Evolutionary conservation across 139 green algal species (phyloP), one percentile per base, ranked within the genome.

Genomic region (Chlamydomonas urium): DNA sequence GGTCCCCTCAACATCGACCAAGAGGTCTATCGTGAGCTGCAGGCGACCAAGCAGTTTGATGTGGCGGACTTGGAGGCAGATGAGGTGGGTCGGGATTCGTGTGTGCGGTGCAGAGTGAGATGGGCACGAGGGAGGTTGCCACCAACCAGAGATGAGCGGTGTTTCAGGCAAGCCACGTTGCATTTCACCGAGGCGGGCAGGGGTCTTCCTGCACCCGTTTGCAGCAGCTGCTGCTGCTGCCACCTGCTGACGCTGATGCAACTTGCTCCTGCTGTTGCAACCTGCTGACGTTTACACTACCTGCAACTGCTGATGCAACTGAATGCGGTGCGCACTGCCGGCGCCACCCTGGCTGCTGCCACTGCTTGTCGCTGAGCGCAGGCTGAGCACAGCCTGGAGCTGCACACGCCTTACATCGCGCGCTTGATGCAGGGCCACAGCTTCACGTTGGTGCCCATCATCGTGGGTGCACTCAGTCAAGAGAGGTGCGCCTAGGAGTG

Each of bases 321-420:
- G n/a, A n/a, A n/a, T n/a, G n/a, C n/a, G n/a, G n/a, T n/a, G n/a
- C n/a, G n/a, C n/a, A n/a, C n/a, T 66, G 48, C 35, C 56, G 3
- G 14, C 14, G 38, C 26, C 24, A 50, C 21, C 60, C 34, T 48
- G 47, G 14, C n/a, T 57, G 2, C 62, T 56, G 24, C 36, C 37
- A 2, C 62, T 5, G 34, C 31, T 17, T 6, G 8, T 26, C 29
- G 5, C 36, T 31, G 4, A 5, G 26, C 1, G 53, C 83, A 93
- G 86, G 90, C 87, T 6, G 94, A 99, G 81, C 94, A 99, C 86
- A 93, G 82, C 71, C 75, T 99, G 66, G 94, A 99, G 84, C 84
- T 99, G 76, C 94, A 98, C 81, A 84, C 93, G 47, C 91, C 93
- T 0, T 99, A 92, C 84, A 91, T 98, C 38, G 57, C 72, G 23